These are phyloP conservation scores for Fistulina hepatica DNA, from an alignment of 1,284 basidiomycete species.

Conservation along the genomic window DNA sequence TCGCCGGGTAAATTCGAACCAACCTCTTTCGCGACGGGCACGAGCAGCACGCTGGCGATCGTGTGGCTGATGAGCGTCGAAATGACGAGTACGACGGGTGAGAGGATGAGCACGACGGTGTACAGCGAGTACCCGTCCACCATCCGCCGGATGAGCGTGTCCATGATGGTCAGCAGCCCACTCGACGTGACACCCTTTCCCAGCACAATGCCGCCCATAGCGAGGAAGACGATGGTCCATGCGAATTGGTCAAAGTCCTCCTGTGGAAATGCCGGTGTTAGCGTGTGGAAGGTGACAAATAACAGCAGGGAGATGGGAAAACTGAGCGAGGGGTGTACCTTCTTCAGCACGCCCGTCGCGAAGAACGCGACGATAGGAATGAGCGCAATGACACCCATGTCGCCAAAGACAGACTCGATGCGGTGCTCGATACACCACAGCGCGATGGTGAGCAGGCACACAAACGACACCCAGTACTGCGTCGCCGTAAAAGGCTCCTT, in stretches of 20 bases:
- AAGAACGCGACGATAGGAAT: slow-evolving; percentile 93
- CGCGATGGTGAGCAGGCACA: slow-evolving; percentile 80
- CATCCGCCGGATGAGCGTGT: slow-evolving; percentile 54
- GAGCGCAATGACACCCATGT: slow-evolving; percentile 97
- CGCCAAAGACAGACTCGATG: slow-evolving; percentile 74
- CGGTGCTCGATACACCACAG: slow-evolving; percentile 88
- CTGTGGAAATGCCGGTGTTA: slow-evolving; percentile 30
- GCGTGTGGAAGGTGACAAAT: background rate
- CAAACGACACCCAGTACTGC: slow-evolving; percentile 85
- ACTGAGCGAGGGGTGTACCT: slow-evolving; percentile 40
- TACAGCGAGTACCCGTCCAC: slow-evolving; percentile 71
- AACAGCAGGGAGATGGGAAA: slow-evolving; percentile 3
- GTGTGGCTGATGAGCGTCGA: slow-evolving; percentile 94
- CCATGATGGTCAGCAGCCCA: slow-evolving; percentile 76
- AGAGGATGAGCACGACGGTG: slow-evolving; percentile 77
- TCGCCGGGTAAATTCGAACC: slow-evolving; percentile 62
- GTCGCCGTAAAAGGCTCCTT: slow-evolving; percentile 72
- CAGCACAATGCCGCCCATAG: slow-evolving; percentile 98
- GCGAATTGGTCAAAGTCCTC: slow-evolving; percentile 93
- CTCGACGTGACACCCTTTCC: slow-evolving; percentile 91
- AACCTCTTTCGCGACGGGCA: slow-evolving; percentile 91
- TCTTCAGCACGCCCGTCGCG: slow-evolving; percentile 86
- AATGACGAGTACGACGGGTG: slow-evolving; percentile 77
- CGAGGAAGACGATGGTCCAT: slow-evolving; percentile 90
- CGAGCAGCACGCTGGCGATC: slow-evolving; percentile 91